Conservation (phyloP, 164 flowering plant genomes). For the Santalum album region DNA sequence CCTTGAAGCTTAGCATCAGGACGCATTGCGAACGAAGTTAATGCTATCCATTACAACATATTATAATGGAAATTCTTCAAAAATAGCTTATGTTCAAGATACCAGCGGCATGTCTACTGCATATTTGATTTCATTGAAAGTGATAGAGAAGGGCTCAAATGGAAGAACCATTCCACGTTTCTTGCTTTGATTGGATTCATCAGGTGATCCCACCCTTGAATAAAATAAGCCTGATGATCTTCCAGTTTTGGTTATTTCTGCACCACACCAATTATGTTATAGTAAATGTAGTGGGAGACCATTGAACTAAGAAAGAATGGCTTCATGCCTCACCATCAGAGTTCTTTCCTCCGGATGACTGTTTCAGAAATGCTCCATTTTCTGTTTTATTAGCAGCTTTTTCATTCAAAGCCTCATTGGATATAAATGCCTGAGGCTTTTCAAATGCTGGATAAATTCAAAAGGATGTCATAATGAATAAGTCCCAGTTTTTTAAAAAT, state of each 20-base stretch:
- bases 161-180: slow-evolving; percentile 48
- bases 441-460: slow-evolving; percentile 32
- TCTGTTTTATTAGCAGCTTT: slow-evolving; percentile 9
- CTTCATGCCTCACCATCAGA: slow-evolving; percentile 5
- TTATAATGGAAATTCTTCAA: too few relatives aligned
- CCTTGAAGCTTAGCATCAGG: too few relatives aligned
- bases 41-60: neutral
- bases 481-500: too few relatives aligned
- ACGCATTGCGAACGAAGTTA: too few relatives aligned
- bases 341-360: slow-evolving; percentile 4
- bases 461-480: neutral
- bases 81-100: too few relatives aligned
- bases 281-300: neutral
- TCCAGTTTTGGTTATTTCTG: neutral
- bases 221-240: slow-evolving; percentile 6
- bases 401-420: slow-evolving; percentile 20
- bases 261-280: neutral
- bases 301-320: slow-evolving; percentile 2
- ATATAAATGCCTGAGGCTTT: slow-evolving; percentile 43
- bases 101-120: slow-evolving; percentile 53
- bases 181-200: slow-evolving; percentile 7
- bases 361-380: slow-evolving; percentile 16
- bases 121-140: slow-evolving; percentile 36
- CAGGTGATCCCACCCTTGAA: slow-evolving; percentile 12
- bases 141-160: slow-evolving; percentile 30